Evolutionary conservation across 257 asterid species (phyloP).

Genomic region (Solanum sejunctum): DNA sequence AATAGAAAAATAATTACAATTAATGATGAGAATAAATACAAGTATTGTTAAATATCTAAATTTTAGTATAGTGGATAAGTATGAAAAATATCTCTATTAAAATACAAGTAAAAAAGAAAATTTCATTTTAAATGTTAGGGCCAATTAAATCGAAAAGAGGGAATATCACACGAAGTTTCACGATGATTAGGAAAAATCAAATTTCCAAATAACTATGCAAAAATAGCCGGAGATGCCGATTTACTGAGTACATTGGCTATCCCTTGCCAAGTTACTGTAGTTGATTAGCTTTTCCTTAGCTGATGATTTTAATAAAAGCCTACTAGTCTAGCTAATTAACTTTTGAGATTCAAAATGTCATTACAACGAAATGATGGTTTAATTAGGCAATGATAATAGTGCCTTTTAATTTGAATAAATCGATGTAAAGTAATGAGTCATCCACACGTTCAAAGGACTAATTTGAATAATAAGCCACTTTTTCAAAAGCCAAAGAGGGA

Average conservation of each 20-base stretch:
- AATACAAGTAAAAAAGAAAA: no score
- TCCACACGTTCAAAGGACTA: background rate
- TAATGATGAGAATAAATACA: no score
- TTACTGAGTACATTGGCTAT: background rate
- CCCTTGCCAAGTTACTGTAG: background rate
- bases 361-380: background rate
- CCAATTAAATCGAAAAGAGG: no score
- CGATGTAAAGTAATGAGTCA: background rate
- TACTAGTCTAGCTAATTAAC: background rate
- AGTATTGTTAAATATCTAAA: no score
- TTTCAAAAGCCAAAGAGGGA: no score
- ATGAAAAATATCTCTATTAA: no score
- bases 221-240: background rate
- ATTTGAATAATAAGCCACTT: no score
- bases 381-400: background rate
- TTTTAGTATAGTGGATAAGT: no score
- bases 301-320: background rate
- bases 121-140: no score
- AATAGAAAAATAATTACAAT: no score
- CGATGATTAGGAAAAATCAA: background rate
- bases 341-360: background rate
- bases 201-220: background rate
- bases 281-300: background rate
- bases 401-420: background rate
- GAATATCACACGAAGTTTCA: background rate